A percentile compares a stretch with the other conserved stretches of the same genome.
Conservation (phyloP, 805 yeast species). For the Ogataea nonfermentans region DNA sequence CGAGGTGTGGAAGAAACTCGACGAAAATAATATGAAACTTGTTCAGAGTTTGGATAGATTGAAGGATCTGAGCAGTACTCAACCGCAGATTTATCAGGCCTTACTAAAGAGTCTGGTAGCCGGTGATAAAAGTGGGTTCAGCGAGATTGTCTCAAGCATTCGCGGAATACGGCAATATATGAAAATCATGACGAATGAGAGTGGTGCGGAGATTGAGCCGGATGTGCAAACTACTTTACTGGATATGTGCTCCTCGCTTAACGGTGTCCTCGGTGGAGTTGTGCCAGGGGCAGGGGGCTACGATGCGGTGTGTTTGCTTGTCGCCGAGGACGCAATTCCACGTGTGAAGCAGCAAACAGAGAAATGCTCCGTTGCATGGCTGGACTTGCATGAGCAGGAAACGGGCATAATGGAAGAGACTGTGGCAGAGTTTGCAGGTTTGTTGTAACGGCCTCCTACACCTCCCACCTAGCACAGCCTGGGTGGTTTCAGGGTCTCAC, state of each 20-base stretch:
- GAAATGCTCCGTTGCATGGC: slow-evolving; percentile 54
- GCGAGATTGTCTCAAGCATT: slow-evolving; percentile 41
- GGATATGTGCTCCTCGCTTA: slow-evolving; percentile 51
- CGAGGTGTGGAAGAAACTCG: slow-evolving; percentile 52
- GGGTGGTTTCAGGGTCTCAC: slow-evolving; percentile 10
- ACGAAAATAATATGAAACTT: slow-evolving; percentile 56
- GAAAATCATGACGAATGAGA: slow-evolving; percentile 54
- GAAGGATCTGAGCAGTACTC: slow-evolving; percentile 29
- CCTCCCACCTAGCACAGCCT: slow-evolving; percentile 9
- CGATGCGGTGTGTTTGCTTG: slow-evolving; percentile 83
- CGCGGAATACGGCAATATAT: slow-evolving; percentile 54
- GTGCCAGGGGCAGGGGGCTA: slow-evolving; percentile 99
- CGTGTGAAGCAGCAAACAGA: slow-evolving; percentile 27
- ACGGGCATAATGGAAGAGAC: slow-evolving; percentile 54
- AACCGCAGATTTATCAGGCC: slow-evolving; percentile 38
- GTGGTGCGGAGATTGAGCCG: slow-evolving; percentile 92
- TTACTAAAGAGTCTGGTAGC: slow-evolving; percentile 22
- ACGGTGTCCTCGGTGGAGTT: slow-evolving; percentile 91
- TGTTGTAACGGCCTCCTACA: slow-evolving; percentile 11
- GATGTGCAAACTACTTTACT: slow-evolving; percentile 66
- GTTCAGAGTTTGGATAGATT: slow-evolving; percentile 48
- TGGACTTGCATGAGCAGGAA: slow-evolving; percentile 61
- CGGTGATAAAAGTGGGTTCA: slow-evolving; percentile 22
- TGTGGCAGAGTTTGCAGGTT: slow-evolving; percentile 33
- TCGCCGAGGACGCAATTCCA: slow-evolving; percentile 44